A percentile compares a stretch with the other conserved stretches of the same genome.
Evolutionary conservation across 2,329 filamentous ascomycete genomes (phyloP).

Genomic region (Daldinia sp.): DNA sequence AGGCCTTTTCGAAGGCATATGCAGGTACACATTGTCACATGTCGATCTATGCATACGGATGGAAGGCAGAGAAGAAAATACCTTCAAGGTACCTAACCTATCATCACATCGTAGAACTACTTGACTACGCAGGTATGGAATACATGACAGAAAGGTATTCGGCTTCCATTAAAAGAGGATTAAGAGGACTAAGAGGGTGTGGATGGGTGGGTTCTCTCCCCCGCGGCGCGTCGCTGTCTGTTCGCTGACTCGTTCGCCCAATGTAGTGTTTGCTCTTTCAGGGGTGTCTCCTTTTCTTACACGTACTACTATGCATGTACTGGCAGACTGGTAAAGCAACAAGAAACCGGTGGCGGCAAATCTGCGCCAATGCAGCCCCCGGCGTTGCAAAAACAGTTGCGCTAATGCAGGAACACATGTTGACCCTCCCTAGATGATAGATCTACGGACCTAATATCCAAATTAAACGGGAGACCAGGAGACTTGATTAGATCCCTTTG

Average conservation of each 20-base stretch:
- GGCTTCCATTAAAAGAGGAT: not conserved
- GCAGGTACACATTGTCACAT: not conserved
- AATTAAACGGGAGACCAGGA: conserved; percentile 7
- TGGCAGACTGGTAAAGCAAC: too few species aligned
- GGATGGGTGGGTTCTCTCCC: conserved; percentile 12
- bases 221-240: conserved; percentile 27
- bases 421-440: conserved; percentile 13
- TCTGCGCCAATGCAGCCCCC: conserved; percentile 27
- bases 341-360: conserved; percentile 23
- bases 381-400: conserved; percentile 21
- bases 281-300: conserved; percentile 19
- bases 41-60: not conserved
- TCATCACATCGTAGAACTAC: too few species aligned
- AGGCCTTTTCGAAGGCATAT: too few species aligned
- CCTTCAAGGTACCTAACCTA: too few species aligned
- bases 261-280: conserved; percentile 29
- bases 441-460: conserved; percentile 6
- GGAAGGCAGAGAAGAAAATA: not conserved
- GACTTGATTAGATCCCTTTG: conserved; percentile 4
- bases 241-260: conserved; percentile 19
- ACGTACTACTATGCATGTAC: too few species aligned
- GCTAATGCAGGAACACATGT: conserved; percentile 46
- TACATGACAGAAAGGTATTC: not conserved
- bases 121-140: too few species aligned
- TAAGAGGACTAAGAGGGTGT: too few species aligned